These are phyloP conservation scores for Mucor velutinosus DNA, from an alignment of 371 early-diverging fungal species.

Conservation along the genomic window DNA sequence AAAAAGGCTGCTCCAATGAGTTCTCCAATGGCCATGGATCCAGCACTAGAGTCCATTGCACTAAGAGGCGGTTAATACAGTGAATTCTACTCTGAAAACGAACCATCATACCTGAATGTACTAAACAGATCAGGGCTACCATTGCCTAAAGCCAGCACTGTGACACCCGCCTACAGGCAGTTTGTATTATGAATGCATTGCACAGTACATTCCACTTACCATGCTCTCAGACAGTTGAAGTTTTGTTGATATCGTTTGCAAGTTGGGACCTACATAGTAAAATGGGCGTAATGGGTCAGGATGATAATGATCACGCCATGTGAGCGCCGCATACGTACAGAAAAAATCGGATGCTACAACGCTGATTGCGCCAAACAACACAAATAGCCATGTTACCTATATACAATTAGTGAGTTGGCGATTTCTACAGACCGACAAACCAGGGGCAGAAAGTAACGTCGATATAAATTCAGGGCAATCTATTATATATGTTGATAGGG, in stretches of 20 bases:
- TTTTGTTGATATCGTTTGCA: conserved; percentile 65
- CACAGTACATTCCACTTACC: conserved; percentile 33
- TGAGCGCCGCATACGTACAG: conserved; percentile 38
- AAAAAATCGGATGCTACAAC: conserved; percentile 75
- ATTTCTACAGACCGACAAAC: not conserved
- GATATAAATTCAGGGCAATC: not conserved
- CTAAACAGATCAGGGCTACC: conserved; percentile 84
- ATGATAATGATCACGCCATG: not conserved
- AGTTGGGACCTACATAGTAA: conserved; percentile 55
- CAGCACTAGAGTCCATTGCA: conserved; percentile 72
- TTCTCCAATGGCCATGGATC: conserved; percentile 81
- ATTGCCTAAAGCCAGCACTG: conserved; percentile 84
- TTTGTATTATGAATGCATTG: not conserved
- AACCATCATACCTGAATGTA: conserved; percentile 59
- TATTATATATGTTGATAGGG: not conserved
- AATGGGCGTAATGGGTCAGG: not conserved
- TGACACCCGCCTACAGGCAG: conserved; percentile 73
- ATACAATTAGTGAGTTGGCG: not conserved
- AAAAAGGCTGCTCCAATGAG: conserved; percentile 82
- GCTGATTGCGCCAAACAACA: conserved; percentile 67
- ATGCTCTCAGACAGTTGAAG: conserved; percentile 68
- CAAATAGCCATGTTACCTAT: conserved; percentile 34
- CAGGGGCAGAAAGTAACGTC: not conserved
- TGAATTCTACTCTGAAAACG: not conserved
- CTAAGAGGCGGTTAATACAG: conserved; percentile 23